Base-by-base conservation (phyloP, 805 yeast species). In the Ogataea pilisensis region DNA sequence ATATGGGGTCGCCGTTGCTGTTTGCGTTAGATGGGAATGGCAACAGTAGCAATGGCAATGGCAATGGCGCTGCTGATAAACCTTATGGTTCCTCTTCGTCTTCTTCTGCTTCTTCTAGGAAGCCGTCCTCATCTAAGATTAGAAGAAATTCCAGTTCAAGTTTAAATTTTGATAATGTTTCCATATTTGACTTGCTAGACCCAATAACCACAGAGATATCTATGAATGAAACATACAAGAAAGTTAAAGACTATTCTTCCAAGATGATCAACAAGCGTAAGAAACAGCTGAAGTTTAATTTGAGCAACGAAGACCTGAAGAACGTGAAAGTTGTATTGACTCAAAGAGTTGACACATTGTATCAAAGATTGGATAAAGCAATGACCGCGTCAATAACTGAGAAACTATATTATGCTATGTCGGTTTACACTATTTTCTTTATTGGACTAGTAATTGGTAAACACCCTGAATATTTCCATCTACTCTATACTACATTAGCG, bases 381-480 rank as follows among this genome's bases (percentile, higher is more conserved):
- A 59, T 68, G 37, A 53, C 65, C 32, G 72, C 74, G 22, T 71
- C 80, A 1, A 70, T 62, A 22, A 72, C 84, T 7, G 96, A 91
- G 56, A 91, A 91, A 59, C 50, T 80, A 19, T 88, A 88, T 57
- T 93, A 88, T 58, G 80, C 96, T 0, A 61, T 78, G 31, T 80
- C 95, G 0, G 68, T 88, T 30, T 75, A 79, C 42, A 63, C 76
- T 39, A 75, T 91, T 7, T 85, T 91, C 32, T 58, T 75, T 14
- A 69, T 81, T 21, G 98, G 98, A 0, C 72, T 79, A 42, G 60
- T 88, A 5, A 78, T 90, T 49, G 97, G 96, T 8, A 74, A 73
- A 43, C 74, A 75, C 45, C 97, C 98, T 0, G 72, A 75, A 28
- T 77, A 75, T 61, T 82, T 91, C 60, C 98, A 89, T 49, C 58